A percentile compares a stretch with the other conserved stretches of the same genome.
Evolutionary conservation across 2,329 filamentous ascomycete species (phyloP).

Genomic region (Fusarium chlamydosporum): DNA sequence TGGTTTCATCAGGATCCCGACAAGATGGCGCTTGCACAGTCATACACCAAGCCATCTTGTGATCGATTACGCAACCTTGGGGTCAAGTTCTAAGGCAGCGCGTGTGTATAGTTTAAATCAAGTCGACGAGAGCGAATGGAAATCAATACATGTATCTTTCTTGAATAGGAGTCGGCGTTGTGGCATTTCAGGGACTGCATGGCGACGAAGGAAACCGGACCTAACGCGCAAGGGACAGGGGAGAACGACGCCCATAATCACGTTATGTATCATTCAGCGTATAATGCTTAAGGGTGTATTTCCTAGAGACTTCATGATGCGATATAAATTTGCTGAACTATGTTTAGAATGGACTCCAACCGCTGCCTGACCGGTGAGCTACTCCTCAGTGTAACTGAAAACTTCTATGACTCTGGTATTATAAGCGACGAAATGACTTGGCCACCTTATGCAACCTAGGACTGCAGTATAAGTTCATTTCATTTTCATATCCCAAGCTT

Average conservation of each 20-base stretch:
- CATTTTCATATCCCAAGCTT: too few relatives aligned
- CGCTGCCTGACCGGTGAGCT: conserved; percentile 12
- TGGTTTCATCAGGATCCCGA: conserved; percentile 88
- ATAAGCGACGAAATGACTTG: too few relatives aligned
- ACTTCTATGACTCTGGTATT: too few relatives aligned
- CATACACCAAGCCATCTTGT: conserved; percentile 67
- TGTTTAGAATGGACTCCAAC: conserved; percentile 12
- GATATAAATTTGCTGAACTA: conserved; percentile 6
- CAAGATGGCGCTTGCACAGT: conserved; percentile 79
- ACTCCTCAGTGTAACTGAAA: background rate
- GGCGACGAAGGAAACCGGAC: conserved; percentile 39
- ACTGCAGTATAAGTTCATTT: too few relatives aligned
- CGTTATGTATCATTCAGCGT: conserved; percentile 37
- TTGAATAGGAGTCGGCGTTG: conserved; percentile 53
- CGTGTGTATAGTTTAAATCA: background rate
- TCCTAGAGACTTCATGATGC: conserved; percentile 4
- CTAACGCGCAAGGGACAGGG: conserved; percentile 18
- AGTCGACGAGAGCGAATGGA: conserved; percentile 4
- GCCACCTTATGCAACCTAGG: too few relatives aligned
- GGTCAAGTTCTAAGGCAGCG: conserved; percentile 46
- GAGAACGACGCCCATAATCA: conserved; percentile 41
- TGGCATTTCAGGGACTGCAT: conserved; percentile 50
- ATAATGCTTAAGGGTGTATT: conserved; percentile 26
- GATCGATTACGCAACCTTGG: conserved; percentile 63
- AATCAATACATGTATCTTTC: conserved; percentile 30